phyloP scores from a whole-genome alignment of 2,329 filamentous ascomycete species.

The Claviceps sp. region DNA sequence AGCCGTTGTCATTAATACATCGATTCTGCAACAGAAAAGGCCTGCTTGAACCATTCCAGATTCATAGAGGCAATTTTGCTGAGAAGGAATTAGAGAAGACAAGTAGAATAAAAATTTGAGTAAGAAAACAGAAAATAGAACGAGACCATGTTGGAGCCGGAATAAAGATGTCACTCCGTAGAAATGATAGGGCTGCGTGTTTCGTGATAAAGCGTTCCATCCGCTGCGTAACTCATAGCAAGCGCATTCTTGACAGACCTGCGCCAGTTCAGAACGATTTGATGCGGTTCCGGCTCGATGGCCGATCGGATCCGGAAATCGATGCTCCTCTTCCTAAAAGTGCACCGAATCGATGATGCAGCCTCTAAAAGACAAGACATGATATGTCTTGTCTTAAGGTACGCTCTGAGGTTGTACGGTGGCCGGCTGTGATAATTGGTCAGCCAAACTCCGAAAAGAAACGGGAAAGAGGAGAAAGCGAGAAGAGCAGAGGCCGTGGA shows the following conservation, averaged over 20 bases:
- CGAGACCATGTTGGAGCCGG: background rate
- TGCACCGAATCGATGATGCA: background rate
- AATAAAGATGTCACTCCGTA: background rate
- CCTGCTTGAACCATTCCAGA: slow-evolving; percentile 1
- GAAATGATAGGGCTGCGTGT: background rate
- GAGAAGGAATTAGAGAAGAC: background rate
- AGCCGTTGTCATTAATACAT: slow-evolving; percentile 2
- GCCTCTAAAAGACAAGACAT: background rate
- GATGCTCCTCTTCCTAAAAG: background rate
- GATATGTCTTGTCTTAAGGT: background rate
- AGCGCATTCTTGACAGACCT: background rate
- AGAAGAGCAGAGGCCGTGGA: background rate
- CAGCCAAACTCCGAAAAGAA: background rate
- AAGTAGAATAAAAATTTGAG: no score
- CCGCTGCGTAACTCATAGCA: background rate
- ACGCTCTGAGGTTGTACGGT: slow-evolving; percentile 41
- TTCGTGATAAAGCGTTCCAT: background rate
- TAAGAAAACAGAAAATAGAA: background rate
- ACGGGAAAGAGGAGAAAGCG: background rate
- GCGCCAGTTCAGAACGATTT: background rate
- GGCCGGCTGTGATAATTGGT: slow-evolving; percentile 29
- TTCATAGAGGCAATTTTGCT: background rate
- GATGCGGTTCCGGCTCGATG: background rate
- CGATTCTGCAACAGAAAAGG: background rate
- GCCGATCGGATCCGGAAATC: background rate